Percentiles rank a stretch among this genome's conserved stretches.
These are phyloP conservation scores for Alternaria rosae DNA, from an alignment of 2,329 filamentous ascomycete species.

Conservation along the genomic window DNA sequence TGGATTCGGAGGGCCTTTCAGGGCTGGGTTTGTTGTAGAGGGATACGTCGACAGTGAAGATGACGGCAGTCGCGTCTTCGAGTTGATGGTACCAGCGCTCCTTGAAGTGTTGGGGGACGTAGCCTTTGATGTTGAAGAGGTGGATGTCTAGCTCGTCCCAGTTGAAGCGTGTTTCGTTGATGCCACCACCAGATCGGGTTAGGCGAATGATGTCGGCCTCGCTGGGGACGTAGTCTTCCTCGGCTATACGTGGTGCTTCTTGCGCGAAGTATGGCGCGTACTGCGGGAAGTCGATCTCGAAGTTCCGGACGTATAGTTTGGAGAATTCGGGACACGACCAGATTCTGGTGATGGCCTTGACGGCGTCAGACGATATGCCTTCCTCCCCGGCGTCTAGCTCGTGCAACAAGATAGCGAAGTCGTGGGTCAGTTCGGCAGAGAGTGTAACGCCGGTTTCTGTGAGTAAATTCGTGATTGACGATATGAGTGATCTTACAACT, in stretches of 20 bases:
- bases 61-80: conserved; percentile 40
- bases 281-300: conserved; percentile 48
- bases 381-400: conserved; percentile 43
- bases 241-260: conserved; percentile 36
- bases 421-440: conserved; percentile 30
- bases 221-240: conserved; percentile 38
- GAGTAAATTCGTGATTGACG: conserved; percentile 46
- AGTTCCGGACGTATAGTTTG: conserved; percentile 43
- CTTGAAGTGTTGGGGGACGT: conserved; percentile 41
- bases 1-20: conserved; percentile 35
- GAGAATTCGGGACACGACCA: conserved; percentile 44
- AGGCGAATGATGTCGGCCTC: conserved; percentile 48
- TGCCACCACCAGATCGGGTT: conserved; percentile 37
- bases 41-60: conserved; percentile 45
- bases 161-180: conserved; percentile 46
- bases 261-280: conserved; percentile 45
- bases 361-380: conserved; percentile 35
- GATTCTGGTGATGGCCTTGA: conserved; percentile 35
- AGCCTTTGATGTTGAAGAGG: conserved; percentile 46
- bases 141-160: conserved; percentile 48
- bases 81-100: conserved; percentile 49
- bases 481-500: conserved; percentile 41
- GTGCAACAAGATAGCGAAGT: conserved; percentile 45
- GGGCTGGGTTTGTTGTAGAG: conserved; percentile 43
- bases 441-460: conserved; percentile 46